These are phyloP conservation scores for Polyporus arcularius DNA, from an alignment of 768 basidiomycete species.

Conservation along the genomic window DNA sequence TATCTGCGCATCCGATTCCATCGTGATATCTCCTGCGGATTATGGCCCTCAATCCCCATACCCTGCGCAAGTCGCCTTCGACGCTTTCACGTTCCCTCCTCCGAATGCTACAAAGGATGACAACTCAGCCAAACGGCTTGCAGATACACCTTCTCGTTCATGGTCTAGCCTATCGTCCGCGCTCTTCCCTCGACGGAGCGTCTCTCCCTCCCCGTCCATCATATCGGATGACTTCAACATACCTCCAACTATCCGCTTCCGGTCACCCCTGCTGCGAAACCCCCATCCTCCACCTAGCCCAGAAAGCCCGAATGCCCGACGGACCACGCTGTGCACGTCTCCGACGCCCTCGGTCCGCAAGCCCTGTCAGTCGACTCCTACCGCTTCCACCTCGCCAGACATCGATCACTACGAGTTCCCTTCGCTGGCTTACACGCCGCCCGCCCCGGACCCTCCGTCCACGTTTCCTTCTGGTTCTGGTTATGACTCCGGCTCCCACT, in stretches of 20 bases:
- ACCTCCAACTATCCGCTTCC: background rate
- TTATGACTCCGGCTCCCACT: background rate
- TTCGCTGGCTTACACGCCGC: background rate
- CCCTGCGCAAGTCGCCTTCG: background rate
- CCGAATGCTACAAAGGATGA: background rate
- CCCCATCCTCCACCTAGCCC: too few species aligned
- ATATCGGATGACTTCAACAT: slow-evolving; percentile 3
- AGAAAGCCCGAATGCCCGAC: background rate
- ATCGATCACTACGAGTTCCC: background rate
- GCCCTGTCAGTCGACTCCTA: background rate
- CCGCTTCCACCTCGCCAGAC: too few species aligned
- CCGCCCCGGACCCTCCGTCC: background rate
- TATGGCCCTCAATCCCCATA: background rate
- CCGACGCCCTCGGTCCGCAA: background rate
- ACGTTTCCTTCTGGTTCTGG: background rate
- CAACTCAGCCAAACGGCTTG: background rate
- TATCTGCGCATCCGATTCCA: slow-evolving; percentile 2
- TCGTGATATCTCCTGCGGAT: slow-evolving; percentile 4
- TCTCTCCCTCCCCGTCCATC: slow-evolving; percentile 18
- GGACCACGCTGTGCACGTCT: background rate
- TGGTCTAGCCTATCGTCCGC: slow-evolving; percentile 9
- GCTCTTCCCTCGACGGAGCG: background rate
- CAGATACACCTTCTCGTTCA: background rate
- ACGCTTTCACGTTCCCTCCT: background rate
- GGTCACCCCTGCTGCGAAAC: slow-evolving; percentile 6